Evolutionary conservation across 352 stramenopile species (phyloP).

Genomic region (Phytophthora aleatoria): DNA sequence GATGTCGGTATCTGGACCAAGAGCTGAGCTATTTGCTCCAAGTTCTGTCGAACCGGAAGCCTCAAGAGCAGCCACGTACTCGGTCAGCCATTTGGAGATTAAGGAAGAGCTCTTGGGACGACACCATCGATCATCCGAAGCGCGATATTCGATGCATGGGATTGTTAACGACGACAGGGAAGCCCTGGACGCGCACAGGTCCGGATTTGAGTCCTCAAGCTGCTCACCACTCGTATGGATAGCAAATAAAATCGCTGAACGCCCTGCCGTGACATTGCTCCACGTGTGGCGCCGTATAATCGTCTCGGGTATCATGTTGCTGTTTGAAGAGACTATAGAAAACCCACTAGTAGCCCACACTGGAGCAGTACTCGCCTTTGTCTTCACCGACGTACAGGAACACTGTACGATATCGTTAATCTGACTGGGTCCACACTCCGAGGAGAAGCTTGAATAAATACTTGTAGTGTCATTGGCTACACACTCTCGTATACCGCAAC

Average conservation of each 20-base stretch:
- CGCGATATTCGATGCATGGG: slow-evolving; percentile 36
- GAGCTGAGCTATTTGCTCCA: background rate
- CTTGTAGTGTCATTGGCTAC: background rate
- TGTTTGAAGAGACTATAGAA: background rate
- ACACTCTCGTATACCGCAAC: slow-evolving; percentile 19
- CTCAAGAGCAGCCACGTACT: slow-evolving; percentile 18
- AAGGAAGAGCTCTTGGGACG: slow-evolving; percentile 24
- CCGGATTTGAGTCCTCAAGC: background rate
- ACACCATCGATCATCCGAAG: slow-evolving; percentile 38
- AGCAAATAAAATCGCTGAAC: slow-evolving; percentile 20
- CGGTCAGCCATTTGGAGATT: slow-evolving; percentile 33
- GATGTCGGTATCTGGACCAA: background rate
- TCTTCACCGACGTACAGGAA: slow-evolving; percentile 21
- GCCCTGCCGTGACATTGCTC: slow-evolving; percentile 12
- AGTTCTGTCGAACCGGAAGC: background rate
- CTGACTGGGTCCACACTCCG: slow-evolving; percentile 15
- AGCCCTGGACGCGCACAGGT: slow-evolving; percentile 11
- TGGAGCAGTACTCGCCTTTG: slow-evolving; percentile 5
- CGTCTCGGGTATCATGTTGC: slow-evolving; percentile 1
- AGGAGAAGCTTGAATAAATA: slow-evolving; percentile 22
- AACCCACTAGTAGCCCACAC: slow-evolving; percentile 10
- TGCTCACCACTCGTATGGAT: slow-evolving; percentile 18
- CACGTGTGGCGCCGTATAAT: slow-evolving; percentile 19
- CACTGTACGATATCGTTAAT: slow-evolving; percentile 22
- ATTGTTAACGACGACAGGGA: slow-evolving; percentile 14